Percentiles rank a stretch among this genome's conserved stretches.
These are phyloP conservation scores for Plasmopara viticola DNA, from an alignment of 352 stramenopile genomes.

Conservation along the genomic window DNA sequence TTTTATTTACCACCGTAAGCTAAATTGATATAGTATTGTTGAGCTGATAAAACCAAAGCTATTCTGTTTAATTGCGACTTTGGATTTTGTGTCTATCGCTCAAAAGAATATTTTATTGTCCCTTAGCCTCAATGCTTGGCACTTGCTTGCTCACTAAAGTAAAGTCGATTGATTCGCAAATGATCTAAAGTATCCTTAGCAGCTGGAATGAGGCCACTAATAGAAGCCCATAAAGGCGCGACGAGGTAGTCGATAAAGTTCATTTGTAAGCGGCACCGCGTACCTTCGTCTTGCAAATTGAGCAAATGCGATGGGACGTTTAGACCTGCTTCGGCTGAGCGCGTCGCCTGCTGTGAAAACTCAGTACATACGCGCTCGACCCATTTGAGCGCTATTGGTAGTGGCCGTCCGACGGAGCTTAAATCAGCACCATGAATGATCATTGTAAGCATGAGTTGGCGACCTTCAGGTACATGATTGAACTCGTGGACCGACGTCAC, in stretches of 20 bases:
- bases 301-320: conserved; percentile 67
- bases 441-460: conserved; percentile 76
- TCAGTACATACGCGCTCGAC: conserved; percentile 68
- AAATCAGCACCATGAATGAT: conserved; percentile 79
- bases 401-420: conserved; percentile 44
- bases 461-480: conserved; percentile 48
- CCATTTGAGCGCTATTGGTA: conserved; percentile 53
- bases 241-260: conserved; percentile 87
- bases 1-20: too few species aligned
- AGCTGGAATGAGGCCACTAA: conserved; percentile 50
- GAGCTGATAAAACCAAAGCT: too few species aligned
- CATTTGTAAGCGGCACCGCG: conserved; percentile 59
- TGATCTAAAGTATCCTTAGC: conserved; percentile 42
- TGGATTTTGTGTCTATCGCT: too few species aligned
- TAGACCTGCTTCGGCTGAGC: conserved; percentile 48
- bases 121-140: conserved; percentile 7
- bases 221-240: conserved; percentile 57
- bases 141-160: conserved; percentile 58
- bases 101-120: too few species aligned
- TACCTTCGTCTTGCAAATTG: conserved; percentile 63
- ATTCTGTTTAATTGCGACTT: too few species aligned
- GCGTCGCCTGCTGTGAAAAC: conserved; percentile 67
- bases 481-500: conserved; percentile 45
- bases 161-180: conserved; percentile 52
- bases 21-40: too few species aligned